Base-by-base conservation (phyloP, 805 yeast genomes). In the Maudiozyma barnettii region DNA sequence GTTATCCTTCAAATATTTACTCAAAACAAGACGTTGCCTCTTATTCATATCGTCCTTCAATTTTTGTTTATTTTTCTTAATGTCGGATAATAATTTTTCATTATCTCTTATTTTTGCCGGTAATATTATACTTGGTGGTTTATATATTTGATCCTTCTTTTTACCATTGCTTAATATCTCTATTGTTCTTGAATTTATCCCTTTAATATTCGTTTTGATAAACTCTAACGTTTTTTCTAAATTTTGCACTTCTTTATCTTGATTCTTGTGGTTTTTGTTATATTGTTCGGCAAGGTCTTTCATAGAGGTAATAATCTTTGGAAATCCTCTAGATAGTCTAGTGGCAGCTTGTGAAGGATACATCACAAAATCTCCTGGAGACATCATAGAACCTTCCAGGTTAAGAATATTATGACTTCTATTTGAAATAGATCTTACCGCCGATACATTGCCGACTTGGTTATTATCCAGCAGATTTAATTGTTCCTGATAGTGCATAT, bases 121-220 rank as follows among this genome's bases (percentile, higher is more conserved):
- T 13, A 59, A 43, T 16, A 53, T 55, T 38, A 47, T 47, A 2
- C 95, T 84, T 54, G 86, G 14, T 8, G 16, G 13, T 18, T 10
- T 33, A 33, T 33, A n/a, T 14, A 9, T 16, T 95, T 95, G 51
- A 81, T 78, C 19, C 40, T 37, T 37, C 40, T 71, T 73, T 60
- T 88, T 95, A 54, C 77, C 84, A 50, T 80, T 78, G 57, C 84
- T 81, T 14, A 79, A 54, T 57, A 77, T 59, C 20, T 64, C 67
- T 20, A 59, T 48, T 8, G 68, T 59, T 36, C 58, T 56, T 3
- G 48, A 23, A 38, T 58, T 49, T 1, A 58, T 54, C 16, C 53
- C 49, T n/a, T 52, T 45, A 23, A 58, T 56, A 4, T 60, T 57
- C 23, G 52, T 54, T 1, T 49, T 41, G 47, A 60, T 54, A 36